These are phyloP conservation scores for Malbranchea zuffiana DNA, from an alignment of 2,329 filamentous ascomycete genomes.

Conservation along the genomic window DNA sequence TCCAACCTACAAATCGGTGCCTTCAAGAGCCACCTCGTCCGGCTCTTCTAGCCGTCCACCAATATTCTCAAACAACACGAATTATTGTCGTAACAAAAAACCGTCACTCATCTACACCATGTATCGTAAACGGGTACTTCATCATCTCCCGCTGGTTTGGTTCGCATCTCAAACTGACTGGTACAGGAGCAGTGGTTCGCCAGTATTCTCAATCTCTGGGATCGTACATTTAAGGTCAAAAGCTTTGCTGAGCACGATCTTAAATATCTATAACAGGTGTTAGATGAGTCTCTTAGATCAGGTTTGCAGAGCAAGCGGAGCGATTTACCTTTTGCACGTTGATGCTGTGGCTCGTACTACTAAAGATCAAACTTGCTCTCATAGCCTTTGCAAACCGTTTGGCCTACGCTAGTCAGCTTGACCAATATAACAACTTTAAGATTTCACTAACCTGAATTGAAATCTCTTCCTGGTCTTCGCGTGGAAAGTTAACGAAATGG, in stretches of 20 bases:
- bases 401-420: slow-evolving; percentile 47
- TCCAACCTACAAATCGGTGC: slow-evolving; percentile 1
- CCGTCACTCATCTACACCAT: slow-evolving; percentile 9
- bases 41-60: no score
- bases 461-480: slow-evolving; percentile 97
- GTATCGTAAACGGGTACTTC: slow-evolving; percentile 6
- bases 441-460: slow-evolving; percentile 64
- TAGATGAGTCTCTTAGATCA: slow-evolving; percentile 16
- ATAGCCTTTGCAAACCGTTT: slow-evolving; percentile 95
- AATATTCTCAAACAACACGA: no score
- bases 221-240: slow-evolving; percentile 99
- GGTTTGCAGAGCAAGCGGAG: background rate
- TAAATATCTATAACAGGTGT: slow-evolving; percentile 68
- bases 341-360: slow-evolving; percentile 97
- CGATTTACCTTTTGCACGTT: slow-evolving; percentile 86
- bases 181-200: slow-evolving; percentile 88
- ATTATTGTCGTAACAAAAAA: slow-evolving; percentile 11
- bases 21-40: background rate
- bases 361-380: slow-evolving; percentile 95
- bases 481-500: slow-evolving; percentile 96
- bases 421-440: background rate
- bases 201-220: slow-evolving; percentile 95
- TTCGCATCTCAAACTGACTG: slow-evolving; percentile 12
- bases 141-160: no score
- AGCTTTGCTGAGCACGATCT: slow-evolving; percentile 96